Percentiles rank a stretch among this genome's conserved stretches.
Evolutionary conservation across 495 filamentous ascomycete genomes (phyloP).

Genomic region (Xylaria curta): DNA sequence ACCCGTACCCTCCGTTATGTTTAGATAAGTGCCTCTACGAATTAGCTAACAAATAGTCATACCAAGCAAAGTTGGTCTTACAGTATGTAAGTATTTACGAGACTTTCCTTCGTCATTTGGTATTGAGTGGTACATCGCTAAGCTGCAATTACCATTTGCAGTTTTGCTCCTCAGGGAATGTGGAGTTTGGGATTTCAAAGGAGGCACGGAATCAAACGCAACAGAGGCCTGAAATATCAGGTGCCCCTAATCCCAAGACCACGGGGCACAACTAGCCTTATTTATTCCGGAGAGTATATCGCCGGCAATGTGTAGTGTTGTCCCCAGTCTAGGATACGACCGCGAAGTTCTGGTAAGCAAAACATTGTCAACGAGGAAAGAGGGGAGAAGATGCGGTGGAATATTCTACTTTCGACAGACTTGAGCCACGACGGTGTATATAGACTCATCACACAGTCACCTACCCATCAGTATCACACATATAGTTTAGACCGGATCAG

Average conservation of each 20-base stretch:
- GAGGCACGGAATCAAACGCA: background rate
- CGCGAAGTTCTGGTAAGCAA: slow-evolving; percentile 41
- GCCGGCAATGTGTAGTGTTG: background rate
- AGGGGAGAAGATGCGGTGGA: slow-evolving; percentile 32
- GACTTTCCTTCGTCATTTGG: background rate
- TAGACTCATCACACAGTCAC: background rate
- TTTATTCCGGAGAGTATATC: background rate
- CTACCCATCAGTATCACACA: background rate
- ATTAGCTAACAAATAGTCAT: slow-evolving; percentile 16
- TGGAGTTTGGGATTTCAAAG: background rate
- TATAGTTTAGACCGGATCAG: background rate
- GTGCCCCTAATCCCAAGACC: background rate
- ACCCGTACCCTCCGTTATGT: background rate
- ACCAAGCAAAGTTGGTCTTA: background rate
- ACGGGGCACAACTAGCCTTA: background rate
- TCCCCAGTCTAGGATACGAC: slow-evolving; percentile 12
- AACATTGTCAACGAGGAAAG: slow-evolving; percentile 35
- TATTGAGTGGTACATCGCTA: background rate
- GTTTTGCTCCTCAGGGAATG: background rate
- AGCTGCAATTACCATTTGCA: background rate
- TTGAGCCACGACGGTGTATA: slow-evolving; percentile 67
- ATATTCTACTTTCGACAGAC: slow-evolving; percentile 65
- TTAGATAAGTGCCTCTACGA: background rate
- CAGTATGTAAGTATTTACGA: background rate
- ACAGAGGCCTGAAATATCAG: background rate